These are phyloP conservation scores for Talaromyces amestolkiae DNA, from an alignment of 2,329 filamentous ascomycete species.

Conservation along the genomic window DNA sequence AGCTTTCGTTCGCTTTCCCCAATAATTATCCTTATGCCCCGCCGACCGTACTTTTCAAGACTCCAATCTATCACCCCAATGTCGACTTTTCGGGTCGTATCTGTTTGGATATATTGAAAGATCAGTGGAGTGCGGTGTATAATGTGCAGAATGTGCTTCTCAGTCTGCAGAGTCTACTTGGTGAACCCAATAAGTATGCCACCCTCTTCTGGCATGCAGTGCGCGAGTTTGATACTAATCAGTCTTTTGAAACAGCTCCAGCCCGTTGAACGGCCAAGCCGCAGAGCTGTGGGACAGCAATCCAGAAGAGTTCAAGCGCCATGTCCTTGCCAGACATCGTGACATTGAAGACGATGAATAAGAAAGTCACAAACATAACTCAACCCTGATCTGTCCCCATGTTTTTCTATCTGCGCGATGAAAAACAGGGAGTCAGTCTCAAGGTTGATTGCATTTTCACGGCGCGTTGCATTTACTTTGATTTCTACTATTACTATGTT, in stretches of 20 bases:
- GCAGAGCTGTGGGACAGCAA: slow-evolving; percentile 95
- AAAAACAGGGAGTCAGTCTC: neutral
- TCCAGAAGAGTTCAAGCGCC: slow-evolving; percentile 77
- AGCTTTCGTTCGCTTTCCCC: slow-evolving; percentile 88
- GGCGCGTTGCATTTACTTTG: neutral
- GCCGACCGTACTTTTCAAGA: slow-evolving; percentile 93
- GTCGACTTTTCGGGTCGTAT: slow-evolving; percentile 97
- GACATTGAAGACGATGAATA: slow-evolving; percentile 52
- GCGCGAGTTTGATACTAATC: neutral
- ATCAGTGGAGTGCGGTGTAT: slow-evolving; percentile 98
- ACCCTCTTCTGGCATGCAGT: too few species aligned
- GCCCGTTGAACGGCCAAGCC: slow-evolving; percentile 91
- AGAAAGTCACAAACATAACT: neutral
- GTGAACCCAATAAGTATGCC: slow-evolving; percentile 91
- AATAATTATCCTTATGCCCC: slow-evolving; percentile 89
- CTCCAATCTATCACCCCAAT: slow-evolving; percentile 98
- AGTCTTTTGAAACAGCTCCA: slow-evolving; percentile 61
- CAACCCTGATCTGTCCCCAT: neutral
- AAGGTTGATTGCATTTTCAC: slow-evolving; percentile 14
- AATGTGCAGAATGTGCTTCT: slow-evolving; percentile 91
- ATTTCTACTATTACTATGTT: neutral
- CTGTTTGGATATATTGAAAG: slow-evolving; percentile 96
- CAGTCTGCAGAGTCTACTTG: slow-evolving; percentile 90
- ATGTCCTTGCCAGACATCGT: slow-evolving; percentile 63
- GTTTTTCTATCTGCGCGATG: neutral